phyloP scores from a whole-genome alignment of 2,329 filamentous ascomycete species.

The Cryphonectria carpinicola region DNA sequence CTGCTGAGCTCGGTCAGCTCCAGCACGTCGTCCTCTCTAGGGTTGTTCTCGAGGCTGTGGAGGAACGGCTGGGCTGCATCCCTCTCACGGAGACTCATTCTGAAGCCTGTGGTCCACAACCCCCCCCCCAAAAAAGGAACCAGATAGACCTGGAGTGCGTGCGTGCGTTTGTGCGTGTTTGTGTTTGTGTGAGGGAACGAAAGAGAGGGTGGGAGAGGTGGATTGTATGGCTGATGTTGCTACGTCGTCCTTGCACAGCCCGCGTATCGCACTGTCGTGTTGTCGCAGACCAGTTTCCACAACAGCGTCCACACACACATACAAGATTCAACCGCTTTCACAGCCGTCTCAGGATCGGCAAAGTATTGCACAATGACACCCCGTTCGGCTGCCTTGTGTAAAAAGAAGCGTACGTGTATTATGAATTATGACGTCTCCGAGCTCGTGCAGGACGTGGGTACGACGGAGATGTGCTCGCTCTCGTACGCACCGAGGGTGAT shows the following conservation, averaged over 20 bases:
- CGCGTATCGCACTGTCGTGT: background rate
- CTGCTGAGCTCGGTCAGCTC: constrained; percentile 10
- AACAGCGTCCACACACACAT: too few relatives aligned
- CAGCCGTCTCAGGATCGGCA: background rate
- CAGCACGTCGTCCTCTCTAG: constrained; percentile 6
- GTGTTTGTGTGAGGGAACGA: background rate
- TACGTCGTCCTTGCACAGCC: background rate
- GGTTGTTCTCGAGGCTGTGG: background rate
- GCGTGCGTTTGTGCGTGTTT: background rate
- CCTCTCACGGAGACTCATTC: background rate
- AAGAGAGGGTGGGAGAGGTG: background rate
- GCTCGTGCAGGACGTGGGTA: background rate
- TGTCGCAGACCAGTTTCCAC: background rate
- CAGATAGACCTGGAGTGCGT: background rate
- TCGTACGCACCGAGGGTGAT: background rate
- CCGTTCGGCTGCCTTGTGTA: background rate
- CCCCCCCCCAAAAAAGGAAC: background rate
- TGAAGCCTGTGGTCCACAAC: background rate
- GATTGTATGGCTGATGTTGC: background rate
- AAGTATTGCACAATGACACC: background rate
- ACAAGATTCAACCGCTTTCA: background rate
- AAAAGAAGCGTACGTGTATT: background rate
- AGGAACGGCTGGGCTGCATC: constrained; percentile 16
- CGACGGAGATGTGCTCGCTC: background rate
- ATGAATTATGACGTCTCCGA: background rate